These are phyloP conservation scores for Schrenkiella parvula DNA, from an alignment of 345 rosid genomes.

Conservation along the genomic window DNA sequence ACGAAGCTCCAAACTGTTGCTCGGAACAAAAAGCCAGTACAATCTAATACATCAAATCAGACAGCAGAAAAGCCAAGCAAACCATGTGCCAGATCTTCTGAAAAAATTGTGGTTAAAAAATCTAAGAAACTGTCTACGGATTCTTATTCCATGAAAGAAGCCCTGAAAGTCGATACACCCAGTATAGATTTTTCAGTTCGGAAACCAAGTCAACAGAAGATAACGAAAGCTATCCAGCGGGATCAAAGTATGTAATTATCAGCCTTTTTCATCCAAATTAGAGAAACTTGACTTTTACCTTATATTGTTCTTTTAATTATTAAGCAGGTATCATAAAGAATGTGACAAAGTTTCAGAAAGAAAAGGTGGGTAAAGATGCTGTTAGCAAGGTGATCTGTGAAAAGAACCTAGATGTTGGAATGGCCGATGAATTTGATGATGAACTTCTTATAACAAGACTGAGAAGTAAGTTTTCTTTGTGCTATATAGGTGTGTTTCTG, in stretches of 20 bases:
- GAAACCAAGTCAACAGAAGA: conserved; percentile 38
- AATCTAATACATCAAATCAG: conserved; percentile 23
- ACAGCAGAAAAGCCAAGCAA: conserved; percentile 40
- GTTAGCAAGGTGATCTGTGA: conserved; percentile 23
- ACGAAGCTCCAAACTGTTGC: conserved; percentile 43
- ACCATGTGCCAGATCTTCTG: conserved; percentile 31
- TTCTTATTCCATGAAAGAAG: conserved; percentile 32
- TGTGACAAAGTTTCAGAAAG: conserved; percentile 33
- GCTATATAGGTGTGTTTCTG: not conserved
- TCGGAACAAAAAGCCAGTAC: conserved; percentile 25
- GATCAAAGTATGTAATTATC: conserved; percentile 41
- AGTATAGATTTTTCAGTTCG: conserved; percentile 28
- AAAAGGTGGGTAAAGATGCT: conserved; percentile 36
- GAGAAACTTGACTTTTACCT: not conserved
- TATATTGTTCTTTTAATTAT: not conserved
- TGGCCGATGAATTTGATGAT: conserved; percentile 26
- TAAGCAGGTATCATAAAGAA: conserved; percentile 38
- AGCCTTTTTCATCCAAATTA: not conserved
- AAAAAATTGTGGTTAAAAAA: conserved; percentile 32
- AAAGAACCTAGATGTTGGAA: conserved; percentile 31
- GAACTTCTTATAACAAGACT: conserved; percentile 30
- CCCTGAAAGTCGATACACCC: conserved; percentile 24
- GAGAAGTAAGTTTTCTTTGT: conserved; percentile 22
- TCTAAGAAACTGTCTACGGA: conserved; percentile 32
- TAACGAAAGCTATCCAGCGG: conserved; percentile 14